A percentile compares a stretch with the other conserved stretches of the same genome.
Conservation (phyloP, 148 eudicot species). For the Arctostaphylos glauca region DNA sequence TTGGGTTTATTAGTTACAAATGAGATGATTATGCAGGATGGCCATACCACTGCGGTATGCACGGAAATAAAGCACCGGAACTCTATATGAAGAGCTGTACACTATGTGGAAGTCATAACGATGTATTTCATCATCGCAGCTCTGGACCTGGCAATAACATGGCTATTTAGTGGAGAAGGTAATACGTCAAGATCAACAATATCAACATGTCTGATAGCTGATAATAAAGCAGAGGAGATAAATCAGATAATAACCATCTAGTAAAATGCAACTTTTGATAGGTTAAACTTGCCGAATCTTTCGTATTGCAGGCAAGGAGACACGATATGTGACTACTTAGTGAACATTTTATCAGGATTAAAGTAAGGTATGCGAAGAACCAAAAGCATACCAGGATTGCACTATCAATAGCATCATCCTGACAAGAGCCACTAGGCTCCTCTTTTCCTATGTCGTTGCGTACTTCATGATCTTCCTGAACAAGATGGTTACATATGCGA, state of each 20-base stretch:
- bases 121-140: conserved; percentile 41
- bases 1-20: background rate
- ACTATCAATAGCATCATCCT: conserved; percentile 42
- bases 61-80: conserved; percentile 85
- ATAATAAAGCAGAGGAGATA: background rate
- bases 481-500: background rate
- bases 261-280: background rate
- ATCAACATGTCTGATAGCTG: conserved; percentile 6
- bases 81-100: conserved; percentile 76
- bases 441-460: conserved; percentile 25
- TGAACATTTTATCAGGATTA: conserved; percentile 1
- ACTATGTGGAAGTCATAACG: conserved; percentile 81
- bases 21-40: conserved; percentile 6
- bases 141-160: conserved; percentile 34
- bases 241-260: background rate
- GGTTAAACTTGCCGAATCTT: background rate
- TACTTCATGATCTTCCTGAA: conserved; percentile 41
- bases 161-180: background rate
- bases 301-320: conserved; percentile 9
- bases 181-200: background rate
- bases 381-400: conserved; percentile 56
- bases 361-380: background rate
- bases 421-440: conserved; percentile 31
- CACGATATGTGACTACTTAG: background rate
- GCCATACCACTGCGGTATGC: conserved; percentile 62